Evolutionary conservation across 306 rosid species (phyloP).

Genomic region (Vachellia collinsii): DNA sequence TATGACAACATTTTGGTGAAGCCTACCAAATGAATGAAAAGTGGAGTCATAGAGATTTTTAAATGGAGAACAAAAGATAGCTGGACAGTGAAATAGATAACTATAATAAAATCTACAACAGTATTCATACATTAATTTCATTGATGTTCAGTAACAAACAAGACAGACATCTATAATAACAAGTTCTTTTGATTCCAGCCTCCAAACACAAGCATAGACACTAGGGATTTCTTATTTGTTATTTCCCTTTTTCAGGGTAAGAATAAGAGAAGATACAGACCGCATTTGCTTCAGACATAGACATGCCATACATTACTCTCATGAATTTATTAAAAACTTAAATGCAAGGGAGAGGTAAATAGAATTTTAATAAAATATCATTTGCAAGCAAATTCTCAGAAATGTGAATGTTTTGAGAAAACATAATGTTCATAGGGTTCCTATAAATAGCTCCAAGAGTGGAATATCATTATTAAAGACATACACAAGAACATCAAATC

Average conservation of each 20-base stretch:
- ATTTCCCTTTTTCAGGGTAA: not conserved
- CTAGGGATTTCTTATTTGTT: not conserved
- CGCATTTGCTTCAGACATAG: not conserved
- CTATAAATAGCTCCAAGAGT: not conserved
- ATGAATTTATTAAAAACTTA: not conserved
- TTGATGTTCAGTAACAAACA: not conserved
- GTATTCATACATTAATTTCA: not conserved
- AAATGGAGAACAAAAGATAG: not conserved
- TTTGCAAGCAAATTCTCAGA: not conserved
- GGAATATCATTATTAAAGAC: conserved; percentile 7
- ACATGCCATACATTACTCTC: not conserved
- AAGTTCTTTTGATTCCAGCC: not conserved
- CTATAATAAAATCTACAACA: not conserved
- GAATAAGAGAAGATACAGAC: conserved; percentile 6
- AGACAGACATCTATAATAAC: not conserved
- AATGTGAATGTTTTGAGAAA: not conserved
- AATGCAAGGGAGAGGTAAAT: not conserved
- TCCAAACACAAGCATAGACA: not conserved
- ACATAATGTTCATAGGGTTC: not conserved
- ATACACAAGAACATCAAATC: not conserved
- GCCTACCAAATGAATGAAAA: not conserved
- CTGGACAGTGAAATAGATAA: not conserved
- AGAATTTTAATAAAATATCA: not conserved
- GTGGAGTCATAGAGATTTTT: not conserved
- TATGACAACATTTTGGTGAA: conserved; percentile 3